phyloP scores from a whole-genome alignment of 176 grass and related monocot species.

The Carex kokanica region DNA sequence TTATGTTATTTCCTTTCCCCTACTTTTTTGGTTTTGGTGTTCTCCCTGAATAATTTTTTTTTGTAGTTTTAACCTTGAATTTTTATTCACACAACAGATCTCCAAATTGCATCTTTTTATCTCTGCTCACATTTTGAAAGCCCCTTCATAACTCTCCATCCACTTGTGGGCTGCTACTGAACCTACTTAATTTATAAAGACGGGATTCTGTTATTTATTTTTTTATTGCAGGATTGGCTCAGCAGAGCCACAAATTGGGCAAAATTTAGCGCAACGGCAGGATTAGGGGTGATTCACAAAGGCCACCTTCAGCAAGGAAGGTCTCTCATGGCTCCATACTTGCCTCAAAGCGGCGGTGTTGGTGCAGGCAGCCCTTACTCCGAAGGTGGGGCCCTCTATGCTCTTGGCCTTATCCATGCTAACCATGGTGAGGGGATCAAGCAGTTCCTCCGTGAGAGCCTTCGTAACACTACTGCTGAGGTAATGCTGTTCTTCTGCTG shows the following conservation, averaged over 20 bases:
- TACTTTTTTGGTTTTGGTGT: not conserved
- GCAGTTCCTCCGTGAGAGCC: slow-evolving; percentile 90
- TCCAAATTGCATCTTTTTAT: not conserved
- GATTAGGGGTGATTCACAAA: slow-evolving; percentile 96
- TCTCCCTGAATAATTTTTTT: not conserved
- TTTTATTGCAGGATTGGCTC: slow-evolving; percentile 77
- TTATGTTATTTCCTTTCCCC: not conserved
- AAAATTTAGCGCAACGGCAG: slow-evolving; percentile 95
- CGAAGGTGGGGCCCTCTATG: slow-evolving; percentile 97
- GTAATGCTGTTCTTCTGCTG: slow-evolving; percentile 9
- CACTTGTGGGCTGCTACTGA: not conserved
- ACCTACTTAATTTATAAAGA: not conserved
- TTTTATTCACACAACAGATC: not conserved
- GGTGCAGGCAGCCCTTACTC: slow-evolving; percentile 97
- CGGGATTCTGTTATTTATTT: not conserved
- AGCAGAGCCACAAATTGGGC: slow-evolving; percentile 99
- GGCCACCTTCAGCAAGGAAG: slow-evolving; percentile 97
- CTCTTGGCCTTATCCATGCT: slow-evolving; percentile 96
- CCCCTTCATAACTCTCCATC: not conserved
- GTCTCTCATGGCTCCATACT: slow-evolving; percentile 96
- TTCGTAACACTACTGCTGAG: slow-evolving; percentile 87
- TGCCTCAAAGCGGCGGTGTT: slow-evolving; percentile 91
- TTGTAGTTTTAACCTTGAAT: not conserved
- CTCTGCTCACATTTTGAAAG: not conserved
- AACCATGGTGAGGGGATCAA: slow-evolving; percentile 99